Evolutionary conservation across 2,329 filamentous ascomycete genomes (phyloP).

Genomic region (Aspergillus amoenus): DNA sequence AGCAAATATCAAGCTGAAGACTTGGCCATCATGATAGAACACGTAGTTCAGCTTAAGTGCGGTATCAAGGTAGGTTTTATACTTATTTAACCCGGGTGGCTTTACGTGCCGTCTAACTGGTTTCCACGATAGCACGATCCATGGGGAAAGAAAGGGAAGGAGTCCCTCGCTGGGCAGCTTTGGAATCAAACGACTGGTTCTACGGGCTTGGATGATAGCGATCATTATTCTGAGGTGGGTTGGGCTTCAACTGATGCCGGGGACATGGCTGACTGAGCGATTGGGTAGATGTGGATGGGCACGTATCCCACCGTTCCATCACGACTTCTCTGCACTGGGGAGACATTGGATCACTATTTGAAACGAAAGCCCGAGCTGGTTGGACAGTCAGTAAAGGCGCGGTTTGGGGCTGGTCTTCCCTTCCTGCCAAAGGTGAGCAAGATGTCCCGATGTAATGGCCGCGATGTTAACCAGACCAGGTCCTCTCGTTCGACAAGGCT

Average conservation of each 20-base stretch:
- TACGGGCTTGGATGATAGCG: constrained; percentile 63
- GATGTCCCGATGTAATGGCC: too few relatives aligned
- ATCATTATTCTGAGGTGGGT: constrained; percentile 61
- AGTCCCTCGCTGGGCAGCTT: constrained; percentile 65
- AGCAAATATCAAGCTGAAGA: not conserved
- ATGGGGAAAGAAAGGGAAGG: constrained; percentile 68
- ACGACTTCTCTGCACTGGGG: constrained; percentile 60
- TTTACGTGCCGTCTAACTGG: not conserved
- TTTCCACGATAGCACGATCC: constrained; percentile 55
- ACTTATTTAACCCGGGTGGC: not conserved
- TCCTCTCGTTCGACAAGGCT: constrained; percentile 73
- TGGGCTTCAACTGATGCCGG: not conserved
- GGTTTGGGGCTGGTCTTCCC: constrained; percentile 65
- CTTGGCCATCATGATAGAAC: constrained; percentile 44
- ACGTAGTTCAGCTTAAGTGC: constrained; percentile 56
- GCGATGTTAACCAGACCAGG: constrained; percentile 34
- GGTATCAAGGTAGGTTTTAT: constrained; percentile 47
- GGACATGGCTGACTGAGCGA: not conserved
- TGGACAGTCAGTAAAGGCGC: constrained; percentile 60
- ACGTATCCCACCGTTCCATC: constrained; percentile 72
- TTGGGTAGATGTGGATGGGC: constrained; percentile 66
- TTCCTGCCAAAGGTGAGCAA: constrained; percentile 65
- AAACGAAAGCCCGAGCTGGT: constrained; percentile 64
- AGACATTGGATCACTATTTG: constrained; percentile 65
- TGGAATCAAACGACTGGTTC: constrained; percentile 65